Conservation (phyloP, 768 basidiomycete genomes). For the Coprinopsis sp. region DNA sequence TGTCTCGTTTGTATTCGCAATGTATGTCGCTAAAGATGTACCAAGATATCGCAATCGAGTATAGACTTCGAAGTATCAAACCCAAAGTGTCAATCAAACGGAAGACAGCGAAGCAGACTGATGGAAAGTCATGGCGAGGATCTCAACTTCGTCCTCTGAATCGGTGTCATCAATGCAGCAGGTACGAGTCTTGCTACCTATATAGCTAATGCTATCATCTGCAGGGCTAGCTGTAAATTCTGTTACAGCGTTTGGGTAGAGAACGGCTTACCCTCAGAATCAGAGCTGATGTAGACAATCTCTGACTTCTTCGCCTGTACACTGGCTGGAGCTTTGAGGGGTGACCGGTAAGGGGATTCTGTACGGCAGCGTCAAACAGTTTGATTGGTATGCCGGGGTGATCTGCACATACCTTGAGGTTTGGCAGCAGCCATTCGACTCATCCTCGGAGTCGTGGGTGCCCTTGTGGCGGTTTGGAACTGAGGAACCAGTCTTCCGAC, state of each 20-base stretch:
- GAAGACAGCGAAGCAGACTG: background rate
- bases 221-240: background rate
- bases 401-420: slow-evolving; percentile 36
- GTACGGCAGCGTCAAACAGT: background rate
- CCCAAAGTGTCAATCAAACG: background rate
- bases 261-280: slow-evolving; percentile 8
- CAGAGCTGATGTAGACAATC: slow-evolving; percentile 7
- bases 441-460: slow-evolving; percentile 32
- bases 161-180: slow-evolving; percentile 23
- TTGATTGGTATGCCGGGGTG: background rate
- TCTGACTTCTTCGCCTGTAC: background rate
- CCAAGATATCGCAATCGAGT: no score
- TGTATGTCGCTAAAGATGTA: no score
- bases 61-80: no score
- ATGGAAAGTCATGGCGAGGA: slow-evolving; percentile 21
- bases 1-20: no score
- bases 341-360: slow-evolving; percentile 32
- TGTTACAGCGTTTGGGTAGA: background rate
- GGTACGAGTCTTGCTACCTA: background rate
- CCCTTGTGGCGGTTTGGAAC: slow-evolving; percentile 39
- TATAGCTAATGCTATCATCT: background rate
- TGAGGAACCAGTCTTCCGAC: slow-evolving; percentile 54
- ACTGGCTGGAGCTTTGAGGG: background rate
- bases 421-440: slow-evolving; percentile 42
- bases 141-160: slow-evolving; percentile 24